A percentile compares a stretch with the other conserved stretches of the same genome.
Conservation (phyloP, 352 stramenopile genomes). For the Lagenidium giganteum region DNA sequence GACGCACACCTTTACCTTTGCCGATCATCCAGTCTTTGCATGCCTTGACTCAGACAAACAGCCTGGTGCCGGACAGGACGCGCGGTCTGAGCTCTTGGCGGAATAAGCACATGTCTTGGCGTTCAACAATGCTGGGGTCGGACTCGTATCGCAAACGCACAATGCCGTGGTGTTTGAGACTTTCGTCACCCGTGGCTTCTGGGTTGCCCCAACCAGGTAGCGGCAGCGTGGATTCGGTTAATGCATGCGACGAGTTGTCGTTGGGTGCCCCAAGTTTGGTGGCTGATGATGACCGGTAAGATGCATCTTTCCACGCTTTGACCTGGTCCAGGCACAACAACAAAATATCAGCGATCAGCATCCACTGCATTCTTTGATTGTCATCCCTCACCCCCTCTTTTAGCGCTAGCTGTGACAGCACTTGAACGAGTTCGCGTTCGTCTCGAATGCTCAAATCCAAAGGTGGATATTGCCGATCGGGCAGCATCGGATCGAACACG, state of each 20-base stretch:
- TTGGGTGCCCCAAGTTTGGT: slow-evolving; percentile 7
- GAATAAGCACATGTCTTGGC: slow-evolving; percentile 15
- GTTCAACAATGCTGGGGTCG: slow-evolving; percentile 2
- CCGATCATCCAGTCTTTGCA: too few species aligned
- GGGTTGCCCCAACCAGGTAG: slow-evolving; percentile 39
- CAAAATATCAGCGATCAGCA: neutral
- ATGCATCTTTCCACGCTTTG: slow-evolving; percentile 13
- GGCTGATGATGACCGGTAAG: slow-evolving; percentile 5
- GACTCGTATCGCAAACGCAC: slow-evolving; percentile 43
- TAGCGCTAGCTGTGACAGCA: slow-evolving; percentile 68
- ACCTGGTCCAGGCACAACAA: slow-evolving; percentile 1
- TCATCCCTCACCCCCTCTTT: slow-evolving; percentile 44
- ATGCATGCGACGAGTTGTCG: neutral
- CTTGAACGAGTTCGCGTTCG: slow-evolving; percentile 71
- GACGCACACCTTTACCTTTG: too few species aligned
- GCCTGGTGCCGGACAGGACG: slow-evolving; percentile 24
- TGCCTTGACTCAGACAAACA: too few species aligned
- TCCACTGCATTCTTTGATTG: too few species aligned
- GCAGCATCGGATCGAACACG: slow-evolving; percentile 69
- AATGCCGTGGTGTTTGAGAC: slow-evolving; percentile 54
- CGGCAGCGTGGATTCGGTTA: too few species aligned
- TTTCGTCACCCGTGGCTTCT: slow-evolving; percentile 47
- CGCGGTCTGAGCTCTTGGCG: slow-evolving; percentile 19
- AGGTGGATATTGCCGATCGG: slow-evolving; percentile 63
- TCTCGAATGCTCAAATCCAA: slow-evolving; percentile 71